These are phyloP conservation scores for Calocera viscosa DNA, from an alignment of 768 basidiomycete genomes.

Conservation along the genomic window DNA sequence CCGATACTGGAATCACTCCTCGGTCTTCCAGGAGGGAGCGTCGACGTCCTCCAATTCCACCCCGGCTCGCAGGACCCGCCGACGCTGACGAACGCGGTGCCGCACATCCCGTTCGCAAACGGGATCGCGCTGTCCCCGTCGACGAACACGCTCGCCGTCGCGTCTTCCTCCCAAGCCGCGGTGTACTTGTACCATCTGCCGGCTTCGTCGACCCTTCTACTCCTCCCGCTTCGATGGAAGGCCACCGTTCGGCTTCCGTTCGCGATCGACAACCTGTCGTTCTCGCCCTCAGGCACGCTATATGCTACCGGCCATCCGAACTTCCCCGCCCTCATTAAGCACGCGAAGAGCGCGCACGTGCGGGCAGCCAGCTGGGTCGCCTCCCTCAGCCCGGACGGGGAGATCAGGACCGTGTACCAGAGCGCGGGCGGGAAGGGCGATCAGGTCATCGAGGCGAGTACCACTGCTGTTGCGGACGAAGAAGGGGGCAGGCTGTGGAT, in stretches of 20 bases:
- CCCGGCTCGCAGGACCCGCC: constrained; percentile 26
- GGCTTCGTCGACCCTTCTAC: constrained; percentile 30
- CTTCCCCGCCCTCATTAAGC: constrained; percentile 38
- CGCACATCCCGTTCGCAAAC: constrained; percentile 53
- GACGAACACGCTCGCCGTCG: constrained; percentile 42
- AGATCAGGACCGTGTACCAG: constrained; percentile 55
- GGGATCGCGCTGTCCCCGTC: constrained; percentile 49
- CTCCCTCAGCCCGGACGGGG: constrained; percentile 27
- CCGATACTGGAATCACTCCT: constrained; percentile 46
- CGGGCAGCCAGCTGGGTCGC: constrained; percentile 50
- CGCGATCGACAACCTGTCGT: constrained; percentile 49
- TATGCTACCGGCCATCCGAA: constrained; percentile 57
- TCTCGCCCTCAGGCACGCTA: constrained; percentile 36
- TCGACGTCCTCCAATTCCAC: constrained; percentile 36
- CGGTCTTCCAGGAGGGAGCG: constrained; percentile 46
- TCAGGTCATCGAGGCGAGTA: constrained; percentile 7
- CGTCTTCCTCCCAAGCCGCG: constrained; percentile 38
- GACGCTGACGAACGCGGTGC: constrained; percentile 31
- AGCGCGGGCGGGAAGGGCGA: constrained; percentile 39
- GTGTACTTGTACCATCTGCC: constrained; percentile 45
- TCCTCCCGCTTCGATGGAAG: constrained; percentile 25
- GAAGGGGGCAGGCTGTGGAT: constrained; percentile 14
- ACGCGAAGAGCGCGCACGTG: constrained; percentile 33
- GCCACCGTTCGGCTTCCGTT: constrained; percentile 43
- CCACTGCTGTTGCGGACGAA: constrained; percentile 10